phyloP scores from a whole-genome alignment of 805 yeast species.

The Clavispora santaluciae region DNA sequence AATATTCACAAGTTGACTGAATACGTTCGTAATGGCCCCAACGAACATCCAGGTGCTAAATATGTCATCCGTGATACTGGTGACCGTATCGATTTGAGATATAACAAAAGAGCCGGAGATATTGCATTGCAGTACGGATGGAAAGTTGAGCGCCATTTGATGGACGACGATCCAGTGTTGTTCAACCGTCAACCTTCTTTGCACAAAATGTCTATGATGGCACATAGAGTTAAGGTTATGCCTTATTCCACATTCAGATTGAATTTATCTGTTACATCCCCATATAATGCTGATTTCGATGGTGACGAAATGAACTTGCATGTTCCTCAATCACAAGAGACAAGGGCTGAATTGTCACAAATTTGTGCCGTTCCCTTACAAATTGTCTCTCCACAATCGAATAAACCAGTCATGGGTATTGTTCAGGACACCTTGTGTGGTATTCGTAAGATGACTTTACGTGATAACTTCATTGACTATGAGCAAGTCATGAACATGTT shows the following conservation, averaged over 20 bases:
- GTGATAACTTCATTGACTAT: constrained; percentile 83
- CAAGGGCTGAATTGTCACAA: constrained; percentile 92
- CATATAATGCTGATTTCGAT: constrained; percentile 99
- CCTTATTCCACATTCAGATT: constrained; percentile 97
- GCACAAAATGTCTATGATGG: constrained; percentile 99
- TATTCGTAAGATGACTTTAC: constrained; percentile 87
- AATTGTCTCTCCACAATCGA: constrained; percentile 96
- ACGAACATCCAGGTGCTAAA: constrained; percentile 99
- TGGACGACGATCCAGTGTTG: constrained; percentile 96
- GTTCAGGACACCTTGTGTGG: constrained; percentile 99
- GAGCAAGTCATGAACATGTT: constrained; percentile 95
- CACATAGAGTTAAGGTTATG: constrained; percentile 97
- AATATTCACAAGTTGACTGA: constrained; percentile 92
- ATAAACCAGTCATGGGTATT: constrained; percentile 99
- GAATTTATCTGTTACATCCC: constrained; percentile 95
- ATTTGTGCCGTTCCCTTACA: constrained; percentile 96
- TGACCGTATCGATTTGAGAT: constrained; percentile 95
- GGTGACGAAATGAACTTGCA: constrained; percentile 99
- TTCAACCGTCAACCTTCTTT: constrained; percentile 99
- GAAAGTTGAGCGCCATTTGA: constrained; percentile 97
- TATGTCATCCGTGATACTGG: constrained; percentile 98
- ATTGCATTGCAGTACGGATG: constrained; percentile 97
- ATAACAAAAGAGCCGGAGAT: constrained; percentile 97
- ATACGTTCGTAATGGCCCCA: constrained; percentile 94
- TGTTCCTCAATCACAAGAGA: constrained; percentile 97